Base-by-base conservation (phyloP, 345 rosid species). In the Murraya paniculata region DNA sequence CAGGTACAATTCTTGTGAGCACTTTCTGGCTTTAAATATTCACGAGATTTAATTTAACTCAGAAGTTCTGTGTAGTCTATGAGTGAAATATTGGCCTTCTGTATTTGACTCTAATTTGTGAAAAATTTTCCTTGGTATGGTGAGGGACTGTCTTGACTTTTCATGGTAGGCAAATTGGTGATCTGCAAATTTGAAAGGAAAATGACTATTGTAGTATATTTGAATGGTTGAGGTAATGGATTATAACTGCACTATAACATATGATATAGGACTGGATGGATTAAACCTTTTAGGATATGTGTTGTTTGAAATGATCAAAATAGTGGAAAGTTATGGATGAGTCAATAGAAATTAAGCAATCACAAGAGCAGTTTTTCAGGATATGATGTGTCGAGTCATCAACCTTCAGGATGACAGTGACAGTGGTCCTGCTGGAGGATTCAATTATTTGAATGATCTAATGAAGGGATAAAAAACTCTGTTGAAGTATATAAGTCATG, bases 1-100 rank as follows among this genome's bases (percentile, higher is more conserved):
- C 83, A 86, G 92, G 98, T 90, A 84, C 38, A 13, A 50, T 68
- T 18, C 24, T 27, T 36, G 18, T 30, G 57, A 24, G 41, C 28
- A 56, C 82, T 61, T 72, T 56, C 39, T 41, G 48, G 25, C 66
- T 35, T 14, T 45, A 38, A 8, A 48, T 30, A 45, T 65, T 68
- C 33, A 24, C 13, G 36, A 76, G 55, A 33, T 68, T 25, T 58
- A 30, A 71, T 62, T 25, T 58, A 30, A 71, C 38, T 73, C 25
- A 22, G 18, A 5, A 48, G 28, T 72, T 60, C 5, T 7, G 56
- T 59, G 8, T 59, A 7, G 60, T 66, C 33, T 4, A 55, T 31
- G 31, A 30, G 33, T 71, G 31, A 38, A 19, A 22, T 60, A 66
- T 71, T 11, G 5, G 25, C 70, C 27, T 19, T 19, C 3, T 64